Evolutionary conservation across 2,329 filamentous ascomycete genomes (phyloP), one percentile per base, ranked within the genome.

Genomic region (Didymella pomorum): DNA sequence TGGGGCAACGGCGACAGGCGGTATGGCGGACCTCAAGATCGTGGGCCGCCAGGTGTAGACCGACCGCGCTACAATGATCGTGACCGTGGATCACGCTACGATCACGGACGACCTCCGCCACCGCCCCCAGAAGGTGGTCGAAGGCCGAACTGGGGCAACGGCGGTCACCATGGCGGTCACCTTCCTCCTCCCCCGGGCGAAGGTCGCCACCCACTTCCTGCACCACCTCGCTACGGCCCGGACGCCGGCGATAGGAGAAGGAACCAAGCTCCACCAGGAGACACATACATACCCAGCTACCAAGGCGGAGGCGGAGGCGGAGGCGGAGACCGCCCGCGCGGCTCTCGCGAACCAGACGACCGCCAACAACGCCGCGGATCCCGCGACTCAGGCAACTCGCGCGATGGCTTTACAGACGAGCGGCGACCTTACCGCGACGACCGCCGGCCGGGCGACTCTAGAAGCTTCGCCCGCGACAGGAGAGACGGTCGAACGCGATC

Each of bases 241-340:
- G 68, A 68, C 25, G 62, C 63, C 20, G 63, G 64, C 25, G 69
- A 69, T 29, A 50, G 68, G 23, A 62, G 64, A 12, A 57, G 67
- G 71, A 51, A 70, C 69, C 61, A 65, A 4, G 46, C 58, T 16
- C 65, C 63, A n/a, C 60, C 60, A 23, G 66, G 66, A 8, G 80
- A 82, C 58, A 80, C 76, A 0, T 82, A 82, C 61, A 79, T 82
- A 26, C 80, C 80, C 1, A 75, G 74, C 44, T 82, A 82, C 56
- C 64, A 71, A n/a, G 68, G 65, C 14, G 70, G 63, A 9, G 67
- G 65, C 14, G 70, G 63, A n/a, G 68, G 65, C 14, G 70, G 63
- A 9, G 67, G 65, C 14, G 70, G 63, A 10, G 67, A 63, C 2
- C 44, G 51, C 2, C 70, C 72, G 8, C 60, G 72, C n/a, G 66